Evolutionary conservation across 2,329 filamentous ascomycete species (phyloP).

Genomic region (Annulohypoxylon truncatum): DNA sequence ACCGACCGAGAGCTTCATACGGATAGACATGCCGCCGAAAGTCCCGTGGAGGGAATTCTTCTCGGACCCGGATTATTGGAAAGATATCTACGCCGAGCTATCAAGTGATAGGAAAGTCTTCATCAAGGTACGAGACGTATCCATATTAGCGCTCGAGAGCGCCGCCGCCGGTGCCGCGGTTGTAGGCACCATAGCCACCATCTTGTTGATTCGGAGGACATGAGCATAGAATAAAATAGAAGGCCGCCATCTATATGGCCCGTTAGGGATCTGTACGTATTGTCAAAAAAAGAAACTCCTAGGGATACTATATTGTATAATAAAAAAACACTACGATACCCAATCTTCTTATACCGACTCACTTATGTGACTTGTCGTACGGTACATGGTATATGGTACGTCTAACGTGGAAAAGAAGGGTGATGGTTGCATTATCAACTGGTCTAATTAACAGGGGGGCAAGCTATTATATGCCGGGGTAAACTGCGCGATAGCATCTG

Average conservation of each 20-base stretch:
- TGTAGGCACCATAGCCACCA: conserved; percentile 61
- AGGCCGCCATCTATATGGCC: not conserved
- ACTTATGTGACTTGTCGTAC: not conserved
- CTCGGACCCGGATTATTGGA: conserved; percentile 59
- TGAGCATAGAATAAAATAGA: conserved; percentile 11
- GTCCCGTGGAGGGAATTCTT: conserved; percentile 58
- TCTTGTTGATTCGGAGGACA: conserved; percentile 48
- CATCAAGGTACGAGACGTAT: conserved; percentile 76
- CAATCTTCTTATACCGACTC: not conserved
- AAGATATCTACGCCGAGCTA: conserved; percentile 65
- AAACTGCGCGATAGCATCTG: conserved; percentile 24
- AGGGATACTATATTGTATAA: conserved; percentile 15
- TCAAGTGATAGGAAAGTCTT: conserved; percentile 73
- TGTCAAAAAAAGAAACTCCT: not conserved
- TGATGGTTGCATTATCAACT: conserved; percentile 38
- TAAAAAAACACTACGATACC: conserved; percentile 28
- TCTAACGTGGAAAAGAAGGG: conserved; percentile 24
- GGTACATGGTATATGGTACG: not conserved
- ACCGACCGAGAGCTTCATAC: conserved; percentile 26
- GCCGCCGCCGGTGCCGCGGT: conserved; percentile 73
- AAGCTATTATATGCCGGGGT: conserved; percentile 31
- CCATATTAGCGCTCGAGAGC: conserved; percentile 75
- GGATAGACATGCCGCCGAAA: conserved; percentile 21
- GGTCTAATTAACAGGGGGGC: conserved; percentile 37
- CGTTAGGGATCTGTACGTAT: conserved; percentile 5